Base-by-base conservation (phyloP, 345 rosid species). In the Anacardium occidentale region DNA sequence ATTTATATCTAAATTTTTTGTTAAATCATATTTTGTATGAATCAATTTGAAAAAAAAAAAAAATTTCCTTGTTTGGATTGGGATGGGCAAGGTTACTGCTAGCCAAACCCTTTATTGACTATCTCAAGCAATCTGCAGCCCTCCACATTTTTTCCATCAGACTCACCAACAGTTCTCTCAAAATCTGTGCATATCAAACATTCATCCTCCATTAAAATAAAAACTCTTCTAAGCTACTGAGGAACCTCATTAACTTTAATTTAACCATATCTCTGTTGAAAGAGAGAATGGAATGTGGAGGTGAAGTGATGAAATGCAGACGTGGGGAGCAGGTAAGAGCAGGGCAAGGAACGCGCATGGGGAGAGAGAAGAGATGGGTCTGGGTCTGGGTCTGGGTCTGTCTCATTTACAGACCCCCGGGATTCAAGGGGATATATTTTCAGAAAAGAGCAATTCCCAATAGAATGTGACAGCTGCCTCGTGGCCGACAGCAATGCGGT, bases 401-500 rank as follows among this genome's bases (percentile, higher is more conserved):
- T 62, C 70, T 62, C 21, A 66, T 53, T n/a, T 13, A 47, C 55
- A 73, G 74, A 3, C 81, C 68, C 82, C 84, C 84, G 84, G 78
- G 59, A 87, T 75, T 78, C 21, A 79, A 68, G 88, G 90, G 80
- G 18, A 60, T 71, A 54, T 45, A 47, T 56, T 56, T 18, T 29
- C 34, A n/a, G 40, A 54, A 51, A 29, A 55, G 55, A 44, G 76
- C 83, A 77, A 79, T 84, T 84, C 85, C 88, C 90, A 75, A 83
- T 64, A 74, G 76, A 77, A 51, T 59, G 57, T 60, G 78, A 78
- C 78, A 83, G 81, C 78, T 63, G 86, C 79, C 82, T 81, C 86
- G 85, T 84, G 90, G 88, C 78, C 76, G 85, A 83, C 90, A 84
- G 84, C 80, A 78, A 74, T 69, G 64, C 71, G 75, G 66, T 75